Percentiles rank a stretch among this genome's conserved stretches.
Conservation (phyloP, 345 rosid genomes). For the Microcos paniculata region DNA sequence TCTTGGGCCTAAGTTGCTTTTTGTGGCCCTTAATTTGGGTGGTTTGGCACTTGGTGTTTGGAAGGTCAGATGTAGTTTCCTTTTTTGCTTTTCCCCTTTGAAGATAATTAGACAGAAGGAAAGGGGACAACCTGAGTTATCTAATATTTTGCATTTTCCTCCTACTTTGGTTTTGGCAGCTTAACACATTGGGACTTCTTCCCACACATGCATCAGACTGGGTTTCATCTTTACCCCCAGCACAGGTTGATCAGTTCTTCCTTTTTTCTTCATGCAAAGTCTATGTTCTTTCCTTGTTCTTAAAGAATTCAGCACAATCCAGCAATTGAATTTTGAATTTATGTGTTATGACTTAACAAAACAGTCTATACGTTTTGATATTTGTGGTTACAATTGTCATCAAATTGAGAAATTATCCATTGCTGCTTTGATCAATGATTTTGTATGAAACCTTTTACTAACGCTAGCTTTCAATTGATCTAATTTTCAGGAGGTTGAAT, state of each 20-base stretch:
- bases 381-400: not conserved
- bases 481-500: conserved; percentile 83
- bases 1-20: conserved; percentile 83
- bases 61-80: conserved; percentile 61
- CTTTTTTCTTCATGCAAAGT: not conserved
- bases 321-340: not conserved
- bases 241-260: conserved; percentile 58
- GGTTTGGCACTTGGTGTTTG: conserved; percentile 94
- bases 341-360: not conserved
- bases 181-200: conserved; percentile 94
- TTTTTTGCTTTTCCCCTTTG: not conserved
- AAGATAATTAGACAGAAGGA: not conserved
- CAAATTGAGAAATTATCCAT: not conserved
- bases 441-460: not conserved
- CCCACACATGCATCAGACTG: conserved; percentile 99
- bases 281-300: not conserved
- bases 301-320: not conserved
- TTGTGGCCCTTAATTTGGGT: conserved; percentile 89
- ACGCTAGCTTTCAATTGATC: conserved; percentile 11
- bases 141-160: not conserved
- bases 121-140: not conserved
- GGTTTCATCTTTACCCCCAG: conserved; percentile 96
- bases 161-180: conserved; percentile 50
- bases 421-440: not conserved
- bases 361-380: not conserved